These are phyloP conservation scores for Candida silvicultrix DNA, from an alignment of 805 yeast species.

Conservation along the genomic window DNA sequence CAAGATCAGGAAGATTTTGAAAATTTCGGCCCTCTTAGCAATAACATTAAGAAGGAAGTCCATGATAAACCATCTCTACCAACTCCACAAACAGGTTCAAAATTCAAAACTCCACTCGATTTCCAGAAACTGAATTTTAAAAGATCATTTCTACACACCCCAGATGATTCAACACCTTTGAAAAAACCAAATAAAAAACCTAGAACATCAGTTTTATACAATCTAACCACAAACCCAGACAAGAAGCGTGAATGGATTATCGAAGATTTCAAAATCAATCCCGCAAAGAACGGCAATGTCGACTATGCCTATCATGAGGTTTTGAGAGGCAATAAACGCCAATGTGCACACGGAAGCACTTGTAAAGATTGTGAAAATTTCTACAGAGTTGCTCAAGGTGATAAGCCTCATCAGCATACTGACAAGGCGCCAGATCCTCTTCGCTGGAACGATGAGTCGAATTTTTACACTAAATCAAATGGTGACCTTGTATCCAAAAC, in stretches of 20 bases:
- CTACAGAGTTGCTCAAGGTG: conserved; percentile 23
- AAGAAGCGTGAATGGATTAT: conserved; percentile 28
- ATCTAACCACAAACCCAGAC: conserved; percentile 13
- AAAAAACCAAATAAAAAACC: conserved; percentile 5
- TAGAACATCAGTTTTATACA: conserved; percentile 1
- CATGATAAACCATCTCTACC: conserved; percentile 2
- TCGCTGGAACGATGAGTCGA: conserved; percentile 19
- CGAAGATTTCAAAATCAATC: conserved; percentile 32
- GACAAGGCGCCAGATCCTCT: conserved; percentile 16
- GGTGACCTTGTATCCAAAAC: conserved; percentile 15
- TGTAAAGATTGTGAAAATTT: conserved; percentile 28
- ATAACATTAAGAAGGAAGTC: background rate
- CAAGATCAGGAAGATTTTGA: conserved; percentile 4
- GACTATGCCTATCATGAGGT: conserved; percentile 28
- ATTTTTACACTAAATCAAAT: conserved; percentile 1
- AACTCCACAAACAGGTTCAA: conserved; percentile 7
- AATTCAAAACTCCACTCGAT: conserved; percentile 9
- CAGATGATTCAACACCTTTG: conserved; percentile 13
- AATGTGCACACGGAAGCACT: conserved; percentile 28
- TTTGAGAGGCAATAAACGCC: conserved; percentile 26
- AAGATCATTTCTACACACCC: conserved; percentile 8
- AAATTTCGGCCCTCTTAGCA: background rate
- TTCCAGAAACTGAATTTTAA: background rate
- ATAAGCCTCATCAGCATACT: conserved; percentile 7
- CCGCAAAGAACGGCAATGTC: conserved; percentile 20